Conservation (phyloP, 805 yeast genomes). For the Komagataella phaffii region DNA sequence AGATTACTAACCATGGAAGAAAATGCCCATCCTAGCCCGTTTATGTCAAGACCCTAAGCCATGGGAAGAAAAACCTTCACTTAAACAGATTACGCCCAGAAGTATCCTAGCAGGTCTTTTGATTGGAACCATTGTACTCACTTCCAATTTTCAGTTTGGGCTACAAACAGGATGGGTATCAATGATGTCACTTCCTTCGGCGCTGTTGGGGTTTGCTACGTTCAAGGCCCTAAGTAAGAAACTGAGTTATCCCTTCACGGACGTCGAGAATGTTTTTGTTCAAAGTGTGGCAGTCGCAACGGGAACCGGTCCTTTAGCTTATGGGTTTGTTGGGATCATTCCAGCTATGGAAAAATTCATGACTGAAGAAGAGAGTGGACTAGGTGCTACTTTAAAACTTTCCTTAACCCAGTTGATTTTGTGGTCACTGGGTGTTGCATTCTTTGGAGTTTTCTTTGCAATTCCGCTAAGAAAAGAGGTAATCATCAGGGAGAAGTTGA, state of each 20-base stretch:
- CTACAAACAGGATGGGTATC: slow-evolving; percentile 98
- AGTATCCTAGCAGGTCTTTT: slow-evolving; percentile 63
- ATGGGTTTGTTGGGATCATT: slow-evolving; percentile 87
- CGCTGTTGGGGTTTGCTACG: slow-evolving; percentile 72
- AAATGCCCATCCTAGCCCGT: slow-evolving; percentile 1
- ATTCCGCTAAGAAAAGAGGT: slow-evolving; percentile 80
- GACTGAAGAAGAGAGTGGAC: slow-evolving; percentile 66
- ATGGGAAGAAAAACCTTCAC: slow-evolving; percentile 35
- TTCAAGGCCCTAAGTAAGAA: slow-evolving; percentile 42
- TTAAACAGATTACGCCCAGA: slow-evolving; percentile 59
- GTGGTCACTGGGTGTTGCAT: slow-evolving; percentile 83
- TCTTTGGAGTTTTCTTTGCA: slow-evolving; percentile 93
- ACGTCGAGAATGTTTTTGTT: slow-evolving; percentile 87
- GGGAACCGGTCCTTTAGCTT: slow-evolving; percentile 94
- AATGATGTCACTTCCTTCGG: slow-evolving; percentile 96
- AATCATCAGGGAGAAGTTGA: slow-evolving; percentile 72
- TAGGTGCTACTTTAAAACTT: slow-evolving; percentile 22
- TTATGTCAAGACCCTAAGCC: slow-evolving; percentile 3
- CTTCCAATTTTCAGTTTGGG: slow-evolving; percentile 93
- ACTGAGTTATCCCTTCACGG: slow-evolving; percentile 42
- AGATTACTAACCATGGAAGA: neutral
- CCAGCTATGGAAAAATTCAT: slow-evolving; percentile 92
- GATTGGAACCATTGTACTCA: slow-evolving; percentile 78
- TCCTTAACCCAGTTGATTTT: slow-evolving; percentile 41
- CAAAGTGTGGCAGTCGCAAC: slow-evolving; percentile 94